Percentiles rank a stretch among this genome's conserved stretches.
Conservation (phyloP, 2,329 filamentous ascomycete genomes). For the Leptodontidium sp. region DNA sequence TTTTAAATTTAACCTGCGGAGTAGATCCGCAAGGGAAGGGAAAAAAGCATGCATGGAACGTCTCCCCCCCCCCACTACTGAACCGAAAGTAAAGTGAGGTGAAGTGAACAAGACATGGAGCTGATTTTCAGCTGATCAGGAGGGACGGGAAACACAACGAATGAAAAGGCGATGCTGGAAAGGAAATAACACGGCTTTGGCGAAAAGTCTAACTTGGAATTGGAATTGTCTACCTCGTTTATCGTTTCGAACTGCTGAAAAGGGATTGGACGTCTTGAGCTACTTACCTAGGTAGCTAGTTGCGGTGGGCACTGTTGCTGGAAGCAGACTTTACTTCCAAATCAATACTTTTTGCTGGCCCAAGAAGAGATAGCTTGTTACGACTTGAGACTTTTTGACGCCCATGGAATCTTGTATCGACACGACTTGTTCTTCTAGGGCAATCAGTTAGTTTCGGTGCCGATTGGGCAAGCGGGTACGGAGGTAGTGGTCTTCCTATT, state of each 20-base stretch:
- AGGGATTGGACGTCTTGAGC: not conserved
- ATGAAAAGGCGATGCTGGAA: not conserved
- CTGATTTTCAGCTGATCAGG: constrained; percentile 9
- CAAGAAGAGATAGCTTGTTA: not conserved
- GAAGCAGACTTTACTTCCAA: too few relatives aligned
- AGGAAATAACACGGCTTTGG: not conserved
- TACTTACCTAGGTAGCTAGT: not conserved
- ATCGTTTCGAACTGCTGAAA: not conserved
- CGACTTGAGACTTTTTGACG: not conserved
- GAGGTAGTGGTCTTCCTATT: not conserved
- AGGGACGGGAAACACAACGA: not conserved
- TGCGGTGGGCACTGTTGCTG: too few relatives aligned
- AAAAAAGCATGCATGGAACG: not conserved
- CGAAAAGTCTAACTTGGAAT: not conserved
- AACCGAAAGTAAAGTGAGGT: not conserved
- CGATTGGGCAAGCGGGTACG: not conserved
- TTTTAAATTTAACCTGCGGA: too few relatives aligned
- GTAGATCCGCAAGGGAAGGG: not conserved
- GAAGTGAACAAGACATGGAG: not conserved
- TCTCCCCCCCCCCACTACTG: not conserved
- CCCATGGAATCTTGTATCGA: constrained; percentile 2
- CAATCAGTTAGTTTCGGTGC: not conserved
- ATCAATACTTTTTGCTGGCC: too few relatives aligned
- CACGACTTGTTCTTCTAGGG: not conserved
- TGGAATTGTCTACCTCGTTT: not conserved